phyloP scores from a whole-genome alignment of 768 basidiomycete species.

The Pisolithus sp. region DNA sequence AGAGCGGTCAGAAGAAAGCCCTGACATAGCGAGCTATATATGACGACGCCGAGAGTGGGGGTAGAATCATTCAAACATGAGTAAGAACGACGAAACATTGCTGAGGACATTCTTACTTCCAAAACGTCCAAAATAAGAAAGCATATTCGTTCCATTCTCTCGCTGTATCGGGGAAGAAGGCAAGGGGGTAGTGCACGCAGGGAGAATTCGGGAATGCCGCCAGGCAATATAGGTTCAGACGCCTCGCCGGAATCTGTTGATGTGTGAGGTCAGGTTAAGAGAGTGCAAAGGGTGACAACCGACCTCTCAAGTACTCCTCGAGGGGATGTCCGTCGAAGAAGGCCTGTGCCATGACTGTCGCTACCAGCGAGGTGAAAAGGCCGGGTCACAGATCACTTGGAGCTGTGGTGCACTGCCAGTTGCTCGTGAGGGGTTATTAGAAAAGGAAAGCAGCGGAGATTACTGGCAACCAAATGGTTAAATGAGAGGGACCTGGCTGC shows the following conservation, averaged over 20 bases:
- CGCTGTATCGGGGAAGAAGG: slow-evolving; percentile 13
- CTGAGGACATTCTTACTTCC: slow-evolving; percentile 31
- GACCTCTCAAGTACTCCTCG: slow-evolving; percentile 65
- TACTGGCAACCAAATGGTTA: slow-evolving; percentile 12
- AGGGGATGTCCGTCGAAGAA: slow-evolving; percentile 74
- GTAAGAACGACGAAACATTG: not conserved
- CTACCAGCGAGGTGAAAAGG: not conserved
- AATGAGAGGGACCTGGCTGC: slow-evolving; percentile 12
- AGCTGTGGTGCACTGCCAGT: slow-evolving; percentile 18
- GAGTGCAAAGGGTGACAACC: slow-evolving; percentile 1
- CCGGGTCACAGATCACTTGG: slow-evolving; percentile 9
- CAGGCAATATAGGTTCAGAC: slow-evolving; percentile 48
- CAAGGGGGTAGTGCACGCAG: slow-evolving; percentile 9
- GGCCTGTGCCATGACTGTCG: slow-evolving; percentile 60
- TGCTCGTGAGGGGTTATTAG: slow-evolving; percentile 18
- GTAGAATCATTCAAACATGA: not conserved
- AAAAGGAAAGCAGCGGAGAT: slow-evolving; percentile 18
- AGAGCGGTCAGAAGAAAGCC: slow-evolving; percentile 30
- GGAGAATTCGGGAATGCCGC: slow-evolving; percentile 35
- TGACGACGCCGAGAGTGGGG: slow-evolving; percentile 2
- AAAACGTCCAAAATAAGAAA: slow-evolving; percentile 14
- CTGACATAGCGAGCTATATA: slow-evolving; percentile 32
- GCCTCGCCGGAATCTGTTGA: slow-evolving; percentile 53
- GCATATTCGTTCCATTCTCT: slow-evolving; percentile 24
- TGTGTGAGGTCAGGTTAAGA: slow-evolving; percentile 2